Base-by-base conservation (phyloP, 306 rosid genomes). In the Lathyrus oleraceus region DNA sequence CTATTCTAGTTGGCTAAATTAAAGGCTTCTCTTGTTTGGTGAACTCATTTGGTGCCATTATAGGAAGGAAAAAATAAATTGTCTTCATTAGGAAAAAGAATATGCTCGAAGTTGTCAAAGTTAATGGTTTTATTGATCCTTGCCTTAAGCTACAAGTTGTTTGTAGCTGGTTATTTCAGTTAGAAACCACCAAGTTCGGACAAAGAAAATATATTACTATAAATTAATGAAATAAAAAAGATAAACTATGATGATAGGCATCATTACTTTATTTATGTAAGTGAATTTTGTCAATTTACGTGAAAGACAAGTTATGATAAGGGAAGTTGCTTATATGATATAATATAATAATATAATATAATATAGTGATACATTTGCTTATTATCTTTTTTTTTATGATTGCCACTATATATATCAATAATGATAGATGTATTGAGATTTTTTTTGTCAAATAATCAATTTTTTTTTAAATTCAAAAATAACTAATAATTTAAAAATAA, bases 161-260 rank as follows among this genome's bases (percentile, higher is more conserved):
- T 70, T 74, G 57, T 74, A 72, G 87, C 81, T 83, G 65, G 90
- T 81, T 83, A 69, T 65, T 83, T 83, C 85, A 65, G 90, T 83
- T 83, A 49, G 51, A 47, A 65, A 72, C 76, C 72, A 70, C 68
- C 75, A 32, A 28, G 43, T 4, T 32, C 1, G 45, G 59, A 65
- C 6, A 20, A 43, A 67, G 42, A 81, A 67, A 63, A 9, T 13
- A 13, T 14, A 72, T 32, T 4, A n/a, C n/a, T n/a, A 70, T 40
- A 27, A 47, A 61, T 13, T 20, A 27, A 19, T 35, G 54, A 67
- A 19, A 61, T 10, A 49, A 10, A 58, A 58, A 19, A 61, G 14
- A 51, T 17, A 58, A 58, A 69, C 7, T 10, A 35, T 28, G 3
- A 44, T 65, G 17, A 25, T 74, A 21, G 44, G 13, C 8, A 16